Conservation (phyloP, 1,284 basidiomycete species). For the Neolentinus lepideus region DNA sequence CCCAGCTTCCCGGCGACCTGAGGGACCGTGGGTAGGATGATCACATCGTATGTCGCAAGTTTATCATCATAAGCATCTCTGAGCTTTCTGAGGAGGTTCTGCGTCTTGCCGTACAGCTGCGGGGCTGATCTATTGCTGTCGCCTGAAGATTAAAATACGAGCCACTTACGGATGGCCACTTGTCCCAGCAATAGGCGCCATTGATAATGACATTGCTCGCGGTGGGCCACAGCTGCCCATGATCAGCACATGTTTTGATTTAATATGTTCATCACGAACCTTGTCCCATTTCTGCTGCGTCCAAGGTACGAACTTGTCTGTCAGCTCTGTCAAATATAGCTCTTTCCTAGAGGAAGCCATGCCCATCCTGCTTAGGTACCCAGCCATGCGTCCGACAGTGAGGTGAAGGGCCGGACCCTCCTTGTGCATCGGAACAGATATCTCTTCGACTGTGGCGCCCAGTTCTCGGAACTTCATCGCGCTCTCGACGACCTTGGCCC, state of each 20-base stretch:
- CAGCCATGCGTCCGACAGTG: conserved; percentile 10
- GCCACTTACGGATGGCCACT: conserved; percentile 18
- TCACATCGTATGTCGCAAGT: conserved; percentile 30
- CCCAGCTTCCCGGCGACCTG: conserved; percentile 18
- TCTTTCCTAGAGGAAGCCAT: conserved; percentile 13
- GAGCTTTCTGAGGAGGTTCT: conserved; percentile 34
- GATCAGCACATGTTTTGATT: background rate
- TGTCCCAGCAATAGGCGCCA: conserved; percentile 19
- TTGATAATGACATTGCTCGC: conserved; percentile 16
- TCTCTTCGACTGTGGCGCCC: conserved; percentile 32
- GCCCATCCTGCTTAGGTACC: conserved; percentile 21
- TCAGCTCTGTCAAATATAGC: conserved; percentile 30
- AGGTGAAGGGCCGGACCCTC: background rate
- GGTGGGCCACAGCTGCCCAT: conserved; percentile 11
- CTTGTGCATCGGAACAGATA: conserved; percentile 27
- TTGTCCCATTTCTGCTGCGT: conserved; percentile 32
- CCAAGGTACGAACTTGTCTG: conserved; percentile 29
- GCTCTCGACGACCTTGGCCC: conserved; percentile 24
- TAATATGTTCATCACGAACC: conserved; percentile 9
- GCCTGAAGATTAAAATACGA: background rate
- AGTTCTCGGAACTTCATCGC: conserved; percentile 25
- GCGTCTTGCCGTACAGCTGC: conserved; percentile 25
- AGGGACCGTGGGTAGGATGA: conserved; percentile 37
- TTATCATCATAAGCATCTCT: conserved; percentile 30
- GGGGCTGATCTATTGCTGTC: background rate